Evolutionary conservation across 768 basidiomycete genomes (phyloP), one percentile per base, ranked within the genome.

Genomic region (Dacryopinax primogenitus): DNA sequence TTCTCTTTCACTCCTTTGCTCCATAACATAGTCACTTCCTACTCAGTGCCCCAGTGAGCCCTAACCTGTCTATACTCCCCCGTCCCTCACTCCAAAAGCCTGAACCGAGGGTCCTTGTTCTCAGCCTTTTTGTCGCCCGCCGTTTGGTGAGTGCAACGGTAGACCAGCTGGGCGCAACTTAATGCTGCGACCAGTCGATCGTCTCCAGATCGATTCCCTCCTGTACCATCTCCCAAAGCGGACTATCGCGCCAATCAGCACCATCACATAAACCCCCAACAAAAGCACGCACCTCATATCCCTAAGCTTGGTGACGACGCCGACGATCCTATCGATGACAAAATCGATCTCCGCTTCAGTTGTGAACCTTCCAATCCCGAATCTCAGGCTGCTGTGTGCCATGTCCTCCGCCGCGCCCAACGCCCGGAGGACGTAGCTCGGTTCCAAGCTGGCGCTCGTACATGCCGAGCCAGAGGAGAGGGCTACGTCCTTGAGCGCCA

Each of bases 191-290:
- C 94, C 94, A 97, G 76, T 97, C 83, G 73, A 98, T 99, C 18
- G 88, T 81, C 73, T 86, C 92, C 70, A 98, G 83, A 74, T 99
- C 96, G 66, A 98, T 94, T 44, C 95, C 95, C 74, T 98, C 96
- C 77, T 96, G 92, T 16, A 98, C 94, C 94, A 99, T 97, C 78
- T 99, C 96, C 95, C 95, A 99, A 64, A 99, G 77, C 34, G 96
- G 96, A 72, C 92, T 91, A 67, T 51, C 34, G 34, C 26, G 35
- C 18, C 11, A 47, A 33, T 1, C 44, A 15, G 1, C 23, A 33
- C 9, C 3, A 11, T 36, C 30, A 45, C 28, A 23, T 15, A 37
- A 41, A 37, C 13, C 13, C 33, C 28, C 41, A 63, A n/a, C n/a
- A 36, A n/a, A 11, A 67, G 32, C 66, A 64, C 63, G 30, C 41